Base-by-base conservation (phyloP, 176 grass and related monocot species). In the Zea luxurians region DNA sequence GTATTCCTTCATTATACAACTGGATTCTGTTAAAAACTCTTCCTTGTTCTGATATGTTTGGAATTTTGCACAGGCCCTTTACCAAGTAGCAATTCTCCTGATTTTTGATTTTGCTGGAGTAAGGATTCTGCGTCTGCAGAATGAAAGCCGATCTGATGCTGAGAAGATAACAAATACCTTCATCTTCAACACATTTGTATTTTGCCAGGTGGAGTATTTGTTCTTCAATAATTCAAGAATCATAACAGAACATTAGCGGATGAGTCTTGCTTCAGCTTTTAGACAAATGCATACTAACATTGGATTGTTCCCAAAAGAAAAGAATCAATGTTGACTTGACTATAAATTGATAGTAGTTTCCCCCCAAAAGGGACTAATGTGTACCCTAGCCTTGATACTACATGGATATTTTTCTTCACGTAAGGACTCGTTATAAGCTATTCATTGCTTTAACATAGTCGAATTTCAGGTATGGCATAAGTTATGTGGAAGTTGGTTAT, bases 141-240 rank as follows among this genome's bases (percentile, higher is more conserved):
- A 91, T 83, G 86, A 89, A 78, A 88, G 80, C 61, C 74, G 46
- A 41, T 83, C 67, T 58, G 79, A 80, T 4, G 80, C 89, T 7
- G 95, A 98, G 67, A 98, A 80, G 86, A 84, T 64, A 20, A 94
- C 84, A 7, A 94, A 94, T 77, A 92, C 95, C 20, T 98, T 98
- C 74, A 86, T 98, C 17, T 98, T 97, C 48, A 98, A 98, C 64
- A 90, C 95, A 15, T 97, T 98, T 77, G 95, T 98, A 49, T 83
- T 98, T 69, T 98, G 95, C 68, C 92, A 94, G 81, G 92, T 91
- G 61, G 44, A 57, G 36, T 78, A 21, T 70, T 35, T 4, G 10
- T 84, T 50, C 52, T 60, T 60, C 3, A 27, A 21, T 67, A 16
- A 79, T 75, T 80, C 21, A 44, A 67, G 4, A 73, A 73, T 36